Evolutionary conservation across 139 green algal species (phyloP).

Genomic region (Micractinium conductrix): DNA sequence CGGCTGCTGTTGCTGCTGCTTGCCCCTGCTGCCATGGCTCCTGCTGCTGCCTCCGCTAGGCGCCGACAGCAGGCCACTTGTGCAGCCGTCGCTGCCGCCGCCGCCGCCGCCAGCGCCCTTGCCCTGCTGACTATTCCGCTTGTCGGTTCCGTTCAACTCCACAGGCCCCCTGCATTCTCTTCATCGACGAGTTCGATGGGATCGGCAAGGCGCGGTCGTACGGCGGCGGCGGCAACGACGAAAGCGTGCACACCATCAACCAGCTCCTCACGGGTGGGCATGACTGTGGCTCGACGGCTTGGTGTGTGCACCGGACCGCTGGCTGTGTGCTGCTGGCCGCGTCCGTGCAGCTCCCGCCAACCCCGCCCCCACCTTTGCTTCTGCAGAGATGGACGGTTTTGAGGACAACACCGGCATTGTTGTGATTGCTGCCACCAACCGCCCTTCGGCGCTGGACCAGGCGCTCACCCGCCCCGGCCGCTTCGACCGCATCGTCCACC

Average conservation of each 20-base stretch:
- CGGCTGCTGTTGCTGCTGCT: too few relatives aligned
- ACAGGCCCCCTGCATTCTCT: slow-evolving; percentile 34
- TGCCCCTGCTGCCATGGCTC: too few relatives aligned
- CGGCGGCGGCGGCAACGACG: slow-evolving; percentile 71
- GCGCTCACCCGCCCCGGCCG: slow-evolving; percentile 91
- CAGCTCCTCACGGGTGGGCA: slow-evolving; percentile 87
- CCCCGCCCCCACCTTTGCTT: not conserved
- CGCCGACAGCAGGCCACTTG: not conserved
- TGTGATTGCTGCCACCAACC: slow-evolving; percentile 97
- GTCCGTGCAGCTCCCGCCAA: too few relatives aligned
- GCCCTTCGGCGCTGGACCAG: slow-evolving; percentile 89
- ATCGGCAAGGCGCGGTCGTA: slow-evolving; percentile 84
- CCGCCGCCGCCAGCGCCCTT: not conserved
- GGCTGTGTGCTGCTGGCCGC: too few relatives aligned
- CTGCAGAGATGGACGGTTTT: slow-evolving; percentile 96
- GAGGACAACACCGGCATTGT: slow-evolving; percentile 95
- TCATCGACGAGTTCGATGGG: slow-evolving; percentile 96
- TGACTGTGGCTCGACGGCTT: too few relatives aligned
- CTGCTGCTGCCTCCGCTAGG: not conserved
- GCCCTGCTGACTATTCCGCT: too few relatives aligned
- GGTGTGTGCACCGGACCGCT: too few relatives aligned
- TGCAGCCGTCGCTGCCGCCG: not conserved
- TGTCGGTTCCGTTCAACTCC: too few relatives aligned
- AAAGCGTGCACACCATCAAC: slow-evolving; percentile 93
- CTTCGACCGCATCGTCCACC: slow-evolving; percentile 96